A percentile compares a stretch with the other conserved stretches of the same genome.
Evolutionary conservation across 805 yeast species (phyloP).

Genomic region (Sugiyamaella americana): DNA sequence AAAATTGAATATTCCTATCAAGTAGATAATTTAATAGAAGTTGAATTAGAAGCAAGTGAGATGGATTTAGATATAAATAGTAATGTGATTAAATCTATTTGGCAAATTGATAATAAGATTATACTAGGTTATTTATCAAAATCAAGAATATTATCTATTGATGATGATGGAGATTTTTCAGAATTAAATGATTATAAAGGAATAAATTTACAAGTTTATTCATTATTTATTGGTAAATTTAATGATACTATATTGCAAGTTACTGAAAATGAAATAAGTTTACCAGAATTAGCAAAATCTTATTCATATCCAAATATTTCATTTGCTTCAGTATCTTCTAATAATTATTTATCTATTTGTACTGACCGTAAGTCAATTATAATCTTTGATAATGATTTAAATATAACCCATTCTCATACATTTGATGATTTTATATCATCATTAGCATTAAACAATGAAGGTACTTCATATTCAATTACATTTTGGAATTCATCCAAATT

Average conservation of each 20-base stretch:
- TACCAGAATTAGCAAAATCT: neutral
- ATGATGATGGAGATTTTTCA: conserved; percentile 1
- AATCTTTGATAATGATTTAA: neutral
- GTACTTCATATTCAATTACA: neutral
- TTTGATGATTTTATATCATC: neutral
- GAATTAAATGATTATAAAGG: neutral
- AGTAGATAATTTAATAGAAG: conserved; percentile 3
- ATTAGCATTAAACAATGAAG: neutral
- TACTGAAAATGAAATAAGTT: neutral
- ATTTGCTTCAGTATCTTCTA: neutral
- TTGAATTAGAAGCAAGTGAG: neutral
- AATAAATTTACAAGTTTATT: neutral
- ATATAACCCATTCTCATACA: neutral
- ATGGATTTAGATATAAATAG: neutral
- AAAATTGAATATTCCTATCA: conserved; percentile 2
- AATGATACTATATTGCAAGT: neutral
- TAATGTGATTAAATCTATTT: neutral
- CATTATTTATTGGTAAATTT: neutral
- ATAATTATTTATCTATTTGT: neutral
- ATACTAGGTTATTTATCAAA: neutral
- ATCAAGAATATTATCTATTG: conserved; percentile 2
- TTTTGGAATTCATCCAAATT: neutral
- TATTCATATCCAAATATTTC: neutral
- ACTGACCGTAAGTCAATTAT: neutral
- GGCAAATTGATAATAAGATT: conserved; percentile 1